Evolutionary conservation across 1,139 yeast genomes (phyloP).

Genomic region (Ogataea hybrid): DNA sequence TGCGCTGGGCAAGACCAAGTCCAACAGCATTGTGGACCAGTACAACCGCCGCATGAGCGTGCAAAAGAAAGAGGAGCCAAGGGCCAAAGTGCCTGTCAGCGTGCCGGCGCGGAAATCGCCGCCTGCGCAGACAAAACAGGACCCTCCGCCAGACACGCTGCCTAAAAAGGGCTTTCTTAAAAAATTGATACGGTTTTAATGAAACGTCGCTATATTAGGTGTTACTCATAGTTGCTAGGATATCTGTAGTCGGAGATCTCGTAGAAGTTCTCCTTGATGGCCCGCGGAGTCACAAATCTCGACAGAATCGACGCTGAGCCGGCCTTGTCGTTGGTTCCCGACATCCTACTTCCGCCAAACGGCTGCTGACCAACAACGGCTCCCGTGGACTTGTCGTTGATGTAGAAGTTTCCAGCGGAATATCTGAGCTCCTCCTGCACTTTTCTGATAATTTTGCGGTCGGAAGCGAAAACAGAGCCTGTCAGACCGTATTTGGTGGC

Average conservation of each 20-base stretch:
- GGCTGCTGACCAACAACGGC: conserved; percentile 98
- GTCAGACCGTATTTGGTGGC: conserved; percentile 84
- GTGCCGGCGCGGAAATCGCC: too few relatives aligned
- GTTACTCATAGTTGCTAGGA: conserved; percentile 54
- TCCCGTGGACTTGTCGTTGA: conserved; percentile 95
- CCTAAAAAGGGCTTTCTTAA: conserved; percentile 17
- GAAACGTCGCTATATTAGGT: neutral
- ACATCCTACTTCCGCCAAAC: conserved; percentile 97
- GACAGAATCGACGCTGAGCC: conserved; percentile 83
- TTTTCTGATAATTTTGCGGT: conserved; percentile 65
- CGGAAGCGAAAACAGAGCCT: conserved; percentile 86
- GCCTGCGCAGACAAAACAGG: neutral
- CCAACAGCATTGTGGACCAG: conserved; percentile 28
- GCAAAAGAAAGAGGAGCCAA: neutral
- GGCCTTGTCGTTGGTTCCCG: conserved; percentile 97
- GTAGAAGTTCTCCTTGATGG: conserved; percentile 85
- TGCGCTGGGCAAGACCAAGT: conserved; percentile 3
- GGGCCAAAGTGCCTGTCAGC: neutral
- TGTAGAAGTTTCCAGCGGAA: conserved; percentile 96
- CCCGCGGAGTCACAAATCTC: conserved; percentile 85
- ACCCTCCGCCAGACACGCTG: neutral
- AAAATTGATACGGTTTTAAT: conserved; percentile 16
- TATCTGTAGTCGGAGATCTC: conserved; percentile 76
- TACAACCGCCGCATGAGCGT: conserved; percentile 27
- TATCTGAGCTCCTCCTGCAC: conserved; percentile 81